Evolutionary conservation across 495 filamentous ascomycete species (phyloP), one percentile per base, ranked within the genome.

Genomic region (Xylaria intraflava): DNA sequence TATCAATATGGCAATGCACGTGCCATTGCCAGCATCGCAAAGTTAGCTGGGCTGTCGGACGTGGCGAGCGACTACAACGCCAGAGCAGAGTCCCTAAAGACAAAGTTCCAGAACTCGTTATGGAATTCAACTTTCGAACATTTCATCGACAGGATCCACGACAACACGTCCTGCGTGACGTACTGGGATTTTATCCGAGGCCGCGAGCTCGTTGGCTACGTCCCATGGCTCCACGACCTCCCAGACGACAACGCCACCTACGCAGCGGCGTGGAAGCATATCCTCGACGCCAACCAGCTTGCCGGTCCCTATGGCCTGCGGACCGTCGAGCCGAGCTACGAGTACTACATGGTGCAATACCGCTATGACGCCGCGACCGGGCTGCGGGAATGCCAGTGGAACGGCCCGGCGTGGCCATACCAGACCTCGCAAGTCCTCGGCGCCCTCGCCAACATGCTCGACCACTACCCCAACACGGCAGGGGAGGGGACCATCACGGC

Each of bases 181-280:
- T 69, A 69, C 64, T 66, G 66, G 64, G 57, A 66, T 38, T 59
- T 61, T 39, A 66, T 66, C 49, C 61, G 64, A 5, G 63, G 64
- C 10, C 61, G 66, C 11, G 66, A 69, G 41, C 49, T 69, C 0
- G 64, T 69, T 9, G 66, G 66, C 27, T 66, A 62, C 30, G 59
- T 69, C 1, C 64, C 66, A 17, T 69, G 66, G 66, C 58, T 64
- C 6, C 60, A 64, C 24, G 59, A 66, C 36, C 55, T 69, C 2
- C 66, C 64, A 0, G 61, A 66, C 19, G 64, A 69, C 33, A 54
- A 40, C 12, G 49, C 53, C 6, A 36, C 50, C n/a, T 69, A 51
- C 30, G 61, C 61, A 2, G 45, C 52, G 27, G 66, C 64, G 3
- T 64, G 61, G 20, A 6, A 43, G 16, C 57, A 65, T 40, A 36